These are phyloP conservation scores for Crithidia expoeki DNA, from an alignment of 208 protist genomes.

Conservation along the genomic window DNA sequence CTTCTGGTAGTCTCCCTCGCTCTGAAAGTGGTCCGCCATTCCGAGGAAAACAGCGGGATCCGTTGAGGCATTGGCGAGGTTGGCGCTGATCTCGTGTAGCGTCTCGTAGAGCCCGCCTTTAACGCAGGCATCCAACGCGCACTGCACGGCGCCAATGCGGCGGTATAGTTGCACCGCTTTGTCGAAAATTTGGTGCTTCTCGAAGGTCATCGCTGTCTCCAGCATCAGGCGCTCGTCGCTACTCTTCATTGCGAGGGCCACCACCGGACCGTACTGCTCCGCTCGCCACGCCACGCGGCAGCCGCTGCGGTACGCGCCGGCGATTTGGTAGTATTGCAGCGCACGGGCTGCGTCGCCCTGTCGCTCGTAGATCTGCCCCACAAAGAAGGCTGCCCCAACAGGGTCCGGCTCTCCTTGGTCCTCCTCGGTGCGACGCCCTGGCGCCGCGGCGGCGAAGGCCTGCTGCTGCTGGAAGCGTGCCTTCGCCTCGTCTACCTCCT, in stretches of 20 bases:
- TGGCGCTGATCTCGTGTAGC: constrained; percentile 92
- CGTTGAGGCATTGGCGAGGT: constrained; percentile 66
- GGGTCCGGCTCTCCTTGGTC: constrained; percentile 48
- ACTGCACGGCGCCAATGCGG: constrained; percentile 90
- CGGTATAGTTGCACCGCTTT: constrained; percentile 95
- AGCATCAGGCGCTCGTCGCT: constrained; percentile 84
- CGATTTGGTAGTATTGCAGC: constrained; percentile 90
- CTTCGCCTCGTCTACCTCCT: constrained; percentile 63
- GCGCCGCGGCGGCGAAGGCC: constrained; percentile 36
- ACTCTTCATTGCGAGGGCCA: constrained; percentile 78
- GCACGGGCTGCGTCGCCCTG: constrained; percentile 58
- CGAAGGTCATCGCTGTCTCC: constrained; percentile 89
- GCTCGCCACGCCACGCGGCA: constrained; percentile 84
- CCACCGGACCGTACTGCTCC: constrained; percentile 73
- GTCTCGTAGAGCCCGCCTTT: constrained; percentile 91
- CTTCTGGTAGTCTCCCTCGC: constrained; percentile 82
- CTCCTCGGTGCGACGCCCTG: constrained; percentile 16
- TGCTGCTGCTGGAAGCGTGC: constrained; percentile 59
- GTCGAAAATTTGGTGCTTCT: constrained; percentile 84
- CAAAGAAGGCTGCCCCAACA: constrained; percentile 92
- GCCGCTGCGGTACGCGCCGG: constrained; percentile 90
- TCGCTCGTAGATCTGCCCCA: constrained; percentile 92
- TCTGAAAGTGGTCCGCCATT: constrained; percentile 93
- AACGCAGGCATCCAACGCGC: constrained; percentile 93
- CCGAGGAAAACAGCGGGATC: constrained; percentile 91